Conservation (phyloP, 2,329 filamentous ascomycete species). For the Sporothrix euskadiensis region DNA sequence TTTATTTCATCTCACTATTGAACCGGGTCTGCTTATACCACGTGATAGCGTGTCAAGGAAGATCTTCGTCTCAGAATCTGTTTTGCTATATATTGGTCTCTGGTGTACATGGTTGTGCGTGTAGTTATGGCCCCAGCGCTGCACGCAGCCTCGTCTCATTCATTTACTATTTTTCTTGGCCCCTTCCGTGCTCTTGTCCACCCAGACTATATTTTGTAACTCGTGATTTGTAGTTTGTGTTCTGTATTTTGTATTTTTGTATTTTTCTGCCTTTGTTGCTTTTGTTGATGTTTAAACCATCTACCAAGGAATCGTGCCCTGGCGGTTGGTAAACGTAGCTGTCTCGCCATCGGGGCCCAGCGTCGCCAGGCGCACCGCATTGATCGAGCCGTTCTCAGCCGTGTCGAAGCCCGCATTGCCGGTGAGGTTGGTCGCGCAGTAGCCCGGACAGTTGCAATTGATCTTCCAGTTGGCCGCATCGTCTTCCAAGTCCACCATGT, state of each 20-base stretch:
- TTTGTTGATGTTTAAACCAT: background rate
- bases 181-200: background rate
- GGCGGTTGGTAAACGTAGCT: conserved; percentile 36
- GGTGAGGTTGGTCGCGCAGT: conserved; percentile 40
- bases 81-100: background rate
- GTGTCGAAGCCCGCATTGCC: conserved; percentile 29
- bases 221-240: too few relatives aligned
- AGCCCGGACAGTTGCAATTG: conserved; percentile 43
- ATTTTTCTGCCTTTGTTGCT: background rate
- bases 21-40: conserved; percentile 9
- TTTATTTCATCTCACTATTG: background rate
- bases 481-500: conserved; percentile 37
- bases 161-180: background rate
- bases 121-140: background rate
- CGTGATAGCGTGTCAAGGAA: conserved; percentile 2
- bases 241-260: background rate
- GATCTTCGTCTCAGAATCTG: background rate
- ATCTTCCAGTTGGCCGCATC: conserved; percentile 38
- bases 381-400: conserved; percentile 37
- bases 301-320: conserved; percentile 34
- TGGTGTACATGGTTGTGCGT: background rate
- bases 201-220: background rate
- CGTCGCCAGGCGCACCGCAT: conserved; percentile 39
- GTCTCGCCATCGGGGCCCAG: conserved; percentile 38
- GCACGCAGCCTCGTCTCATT: conserved; percentile 1